A percentile compares a stretch with the other conserved stretches of the same genome.
phyloP scores from a whole-genome alignment of 1,284 basidiomycete species.

The Puccinia hordei region DNA sequence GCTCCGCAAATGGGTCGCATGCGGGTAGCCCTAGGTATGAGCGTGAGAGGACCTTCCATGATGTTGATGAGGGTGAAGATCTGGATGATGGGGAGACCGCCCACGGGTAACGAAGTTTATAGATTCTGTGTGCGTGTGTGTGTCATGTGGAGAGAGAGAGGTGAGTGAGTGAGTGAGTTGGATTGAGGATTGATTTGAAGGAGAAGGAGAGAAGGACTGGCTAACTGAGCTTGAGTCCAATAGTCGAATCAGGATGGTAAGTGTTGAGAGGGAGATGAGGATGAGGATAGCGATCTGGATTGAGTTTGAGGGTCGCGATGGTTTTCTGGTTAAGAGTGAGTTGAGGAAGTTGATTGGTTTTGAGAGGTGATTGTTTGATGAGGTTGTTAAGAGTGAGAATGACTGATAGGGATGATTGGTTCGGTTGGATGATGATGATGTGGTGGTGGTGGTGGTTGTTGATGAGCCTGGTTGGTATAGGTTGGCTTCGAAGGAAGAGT shows the following conservation, averaged over 20 bases:
- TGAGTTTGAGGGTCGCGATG: neutral
- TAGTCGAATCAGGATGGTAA: constrained; percentile 23
- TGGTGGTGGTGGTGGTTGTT: too few relatives aligned
- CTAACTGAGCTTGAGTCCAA: constrained; percentile 39
- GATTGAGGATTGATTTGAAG: too few relatives aligned
- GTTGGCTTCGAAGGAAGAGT: neutral
- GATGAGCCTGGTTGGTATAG: constrained; percentile 4
- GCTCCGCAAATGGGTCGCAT: constrained; percentile 55
- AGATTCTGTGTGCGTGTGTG: constrained; percentile 8
- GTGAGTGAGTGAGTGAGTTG: too few relatives aligned
- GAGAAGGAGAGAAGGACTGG: neutral
- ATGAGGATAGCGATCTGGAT: constrained; percentile 20
- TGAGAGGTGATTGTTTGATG: neutral
- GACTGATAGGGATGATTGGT: neutral
- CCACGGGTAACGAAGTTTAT: constrained; percentile 33
- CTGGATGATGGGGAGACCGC: neutral
- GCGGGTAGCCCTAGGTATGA: constrained; percentile 32
- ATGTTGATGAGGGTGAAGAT: constrained; percentile 1
- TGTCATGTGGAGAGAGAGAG: too few relatives aligned
- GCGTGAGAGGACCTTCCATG: constrained; percentile 5
- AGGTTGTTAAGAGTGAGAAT: neutral
- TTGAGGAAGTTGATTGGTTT: neutral
- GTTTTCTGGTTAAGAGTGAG: neutral
- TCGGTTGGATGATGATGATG: neutral
- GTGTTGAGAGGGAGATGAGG: constrained; percentile 14